These are phyloP conservation scores for Pseudomassariella vexata DNA, from an alignment of 2,329 filamentous ascomycete species.

Conservation along the genomic window DNA sequence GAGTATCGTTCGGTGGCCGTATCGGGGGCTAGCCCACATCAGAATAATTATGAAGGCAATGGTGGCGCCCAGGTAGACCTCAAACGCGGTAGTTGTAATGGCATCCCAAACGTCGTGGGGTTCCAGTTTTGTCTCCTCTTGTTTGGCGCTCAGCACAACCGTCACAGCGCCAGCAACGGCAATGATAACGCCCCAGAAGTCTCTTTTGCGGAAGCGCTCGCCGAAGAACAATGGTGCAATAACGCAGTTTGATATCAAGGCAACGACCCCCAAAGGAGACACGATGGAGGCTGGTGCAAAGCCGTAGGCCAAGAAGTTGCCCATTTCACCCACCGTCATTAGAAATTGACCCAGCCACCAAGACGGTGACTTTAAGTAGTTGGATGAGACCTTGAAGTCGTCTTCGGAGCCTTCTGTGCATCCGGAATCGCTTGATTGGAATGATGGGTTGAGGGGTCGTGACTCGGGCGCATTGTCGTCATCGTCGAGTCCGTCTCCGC, in stretches of 20 bases:
- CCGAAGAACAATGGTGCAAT: slow-evolving; percentile 94
- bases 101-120: slow-evolving; percentile 85
- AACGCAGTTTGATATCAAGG: slow-evolving; percentile 91
- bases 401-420: slow-evolving; percentile 30
- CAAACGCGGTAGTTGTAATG: slow-evolving; percentile 83
- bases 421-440: slow-evolving; percentile 36
- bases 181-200: slow-evolving; percentile 83
- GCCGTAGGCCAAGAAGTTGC: slow-evolving; percentile 95
- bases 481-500: slow-evolving; percentile 17
- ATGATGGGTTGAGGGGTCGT: slow-evolving; percentile 47
- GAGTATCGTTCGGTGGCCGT: slow-evolving; percentile 80
- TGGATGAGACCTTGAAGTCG: slow-evolving; percentile 43
- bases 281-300: slow-evolving; percentile 98
- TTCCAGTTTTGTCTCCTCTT: slow-evolving; percentile 83
- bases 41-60: slow-evolving; percentile 65
- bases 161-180: slow-evolving; percentile 84
- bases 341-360: slow-evolving; percentile 95
- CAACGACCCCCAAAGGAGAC: slow-evolving; percentile 93
- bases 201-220: slow-evolving; percentile 77
- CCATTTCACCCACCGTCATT: slow-evolving; percentile 88
- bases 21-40: slow-evolving; percentile 76
- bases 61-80: slow-evolving; percentile 81
- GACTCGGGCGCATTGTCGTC: slow-evolving; percentile 32
- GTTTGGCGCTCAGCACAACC: slow-evolving; percentile 85
- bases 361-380: slow-evolving; percentile 84